These are phyloP conservation scores for Viridothelium virens DNA, from an alignment of 495 filamentous ascomycete species.

Conservation along the genomic window DNA sequence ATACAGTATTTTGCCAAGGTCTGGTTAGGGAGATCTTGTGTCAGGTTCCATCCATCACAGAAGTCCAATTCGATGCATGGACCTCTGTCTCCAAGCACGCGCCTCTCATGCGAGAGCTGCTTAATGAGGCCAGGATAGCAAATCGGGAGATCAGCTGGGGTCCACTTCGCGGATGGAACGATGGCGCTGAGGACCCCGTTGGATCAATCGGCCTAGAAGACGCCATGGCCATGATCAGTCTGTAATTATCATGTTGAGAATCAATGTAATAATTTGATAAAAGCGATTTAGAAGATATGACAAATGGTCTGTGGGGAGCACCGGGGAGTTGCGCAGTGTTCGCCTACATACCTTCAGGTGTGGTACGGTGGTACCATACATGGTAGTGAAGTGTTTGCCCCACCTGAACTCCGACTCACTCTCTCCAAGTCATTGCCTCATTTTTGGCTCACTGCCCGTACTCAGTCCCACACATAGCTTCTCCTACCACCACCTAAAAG, in stretches of 20 bases:
- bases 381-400: not conserved
- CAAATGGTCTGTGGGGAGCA: too few relatives aligned
- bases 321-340: too few relatives aligned
- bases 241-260: not conserved
- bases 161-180: slow-evolving; percentile 58
- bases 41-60: slow-evolving; percentile 50
- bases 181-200: slow-evolving; percentile 18
- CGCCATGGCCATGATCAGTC: slow-evolving; percentile 21
- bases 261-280: too few relatives aligned
- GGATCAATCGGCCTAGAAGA: slow-evolving; percentile 22
- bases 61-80: slow-evolving; percentile 70
- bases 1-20: slow-evolving; percentile 59
- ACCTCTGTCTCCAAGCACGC: slow-evolving; percentile 60
- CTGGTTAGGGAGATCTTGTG: slow-evolving; percentile 53
- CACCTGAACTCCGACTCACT: not conserved
- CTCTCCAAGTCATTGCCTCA: not conserved
- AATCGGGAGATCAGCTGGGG: slow-evolving; percentile 59
- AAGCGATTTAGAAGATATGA: too few relatives aligned
- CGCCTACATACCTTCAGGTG: too few relatives aligned
- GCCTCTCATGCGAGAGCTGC: slow-evolving; percentile 60
- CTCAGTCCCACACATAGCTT: not conserved
- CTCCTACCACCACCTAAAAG: not conserved
- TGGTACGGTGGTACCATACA: not conserved
- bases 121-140: slow-evolving; percentile 45
- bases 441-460: not conserved